phyloP scores from a whole-genome alignment of 164 flowering plant species.

The Nymphaea thermarum region DNA sequence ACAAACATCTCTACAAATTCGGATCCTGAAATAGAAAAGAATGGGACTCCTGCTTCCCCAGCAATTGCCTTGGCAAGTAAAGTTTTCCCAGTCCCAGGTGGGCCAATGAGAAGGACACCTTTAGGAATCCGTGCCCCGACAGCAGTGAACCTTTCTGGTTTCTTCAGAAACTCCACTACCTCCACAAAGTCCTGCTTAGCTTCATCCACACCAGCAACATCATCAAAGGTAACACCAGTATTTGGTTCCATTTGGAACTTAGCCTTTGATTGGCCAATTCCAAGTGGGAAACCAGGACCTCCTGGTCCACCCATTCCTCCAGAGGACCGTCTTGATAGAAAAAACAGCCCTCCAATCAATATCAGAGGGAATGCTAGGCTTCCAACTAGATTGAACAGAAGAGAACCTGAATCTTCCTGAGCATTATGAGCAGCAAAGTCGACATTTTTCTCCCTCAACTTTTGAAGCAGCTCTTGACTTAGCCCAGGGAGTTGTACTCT shows the following conservation, averaged over 20 bases:
- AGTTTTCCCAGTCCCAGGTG: constrained; percentile 94
- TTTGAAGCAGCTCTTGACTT: constrained; percentile 85
- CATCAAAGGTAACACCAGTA: constrained; percentile 91
- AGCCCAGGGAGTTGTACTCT: constrained; percentile 92
- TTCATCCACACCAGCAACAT: constrained; percentile 96
- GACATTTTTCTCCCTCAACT: constrained; percentile 74
- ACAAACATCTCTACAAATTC: constrained; percentile 97
- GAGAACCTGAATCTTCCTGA: constrained; percentile 79
- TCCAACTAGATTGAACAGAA: constrained; percentile 63
- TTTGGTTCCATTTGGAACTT: constrained; percentile 97
- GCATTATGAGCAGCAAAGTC: constrained; percentile 95
- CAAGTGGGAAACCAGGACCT: constrained; percentile 81
- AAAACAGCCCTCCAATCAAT: constrained; percentile 76
- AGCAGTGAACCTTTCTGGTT: constrained; percentile 87
- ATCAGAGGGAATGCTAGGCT: constrained; percentile 79
- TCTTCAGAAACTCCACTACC: constrained; percentile 87
- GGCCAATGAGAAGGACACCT: constrained; percentile 88
- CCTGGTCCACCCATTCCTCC: constrained; percentile 97
- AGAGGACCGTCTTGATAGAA: constrained; percentile 76
- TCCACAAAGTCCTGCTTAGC: constrained; percentile 94
- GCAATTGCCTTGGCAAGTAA: constrained; percentile 88
- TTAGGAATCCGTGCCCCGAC: constrained; percentile 92
- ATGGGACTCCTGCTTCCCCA: constrained; percentile 93
- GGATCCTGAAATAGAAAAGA: constrained; percentile 87
- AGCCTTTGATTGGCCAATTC: constrained; percentile 78